Conservation (phyloP, 75 land plant genomes). For the Larix kaempferi region DNA sequence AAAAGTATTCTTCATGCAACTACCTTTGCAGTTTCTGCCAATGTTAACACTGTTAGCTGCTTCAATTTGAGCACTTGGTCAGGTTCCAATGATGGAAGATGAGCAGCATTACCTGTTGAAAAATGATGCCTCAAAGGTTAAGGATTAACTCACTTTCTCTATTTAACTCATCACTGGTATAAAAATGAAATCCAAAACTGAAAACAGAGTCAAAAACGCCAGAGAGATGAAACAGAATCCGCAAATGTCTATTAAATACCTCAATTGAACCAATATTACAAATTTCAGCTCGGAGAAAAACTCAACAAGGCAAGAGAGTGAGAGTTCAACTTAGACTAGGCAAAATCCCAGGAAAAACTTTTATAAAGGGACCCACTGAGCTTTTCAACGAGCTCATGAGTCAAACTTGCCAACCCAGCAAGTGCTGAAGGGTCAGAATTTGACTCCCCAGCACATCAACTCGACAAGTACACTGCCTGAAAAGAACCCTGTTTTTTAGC, state of each 20-base stretch:
- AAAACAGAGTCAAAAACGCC: not conserved
- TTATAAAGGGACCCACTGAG: no score
- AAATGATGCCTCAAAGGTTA: not conserved
- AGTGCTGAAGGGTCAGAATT: no score
- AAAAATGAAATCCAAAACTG: not conserved
- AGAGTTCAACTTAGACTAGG: no score
- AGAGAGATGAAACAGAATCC: not conserved
- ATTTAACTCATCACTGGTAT: not conserved
- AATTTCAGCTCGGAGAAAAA: no score
- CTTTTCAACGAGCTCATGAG: no score
- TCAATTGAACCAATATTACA: no score
- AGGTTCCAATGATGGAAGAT: conserved; percentile 57
- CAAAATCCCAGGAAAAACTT: no score
- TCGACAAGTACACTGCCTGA: not conserved
- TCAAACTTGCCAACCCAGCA: no score
- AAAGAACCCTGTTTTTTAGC: not conserved
- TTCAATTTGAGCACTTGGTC: conserved; percentile 90
- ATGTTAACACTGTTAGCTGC: conserved; percentile 89
- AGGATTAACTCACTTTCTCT: not conserved
- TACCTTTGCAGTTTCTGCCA: conserved; percentile 95
- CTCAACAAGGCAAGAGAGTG: no score
- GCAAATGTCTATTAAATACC: no score
- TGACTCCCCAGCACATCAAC: no score
- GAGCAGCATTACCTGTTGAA: conserved; percentile 47
- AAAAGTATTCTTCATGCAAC: not conserved